Base-by-base conservation (phyloP, 2,329 filamentous ascomycete genomes). In the Colletotrichum abscissum region DNA sequence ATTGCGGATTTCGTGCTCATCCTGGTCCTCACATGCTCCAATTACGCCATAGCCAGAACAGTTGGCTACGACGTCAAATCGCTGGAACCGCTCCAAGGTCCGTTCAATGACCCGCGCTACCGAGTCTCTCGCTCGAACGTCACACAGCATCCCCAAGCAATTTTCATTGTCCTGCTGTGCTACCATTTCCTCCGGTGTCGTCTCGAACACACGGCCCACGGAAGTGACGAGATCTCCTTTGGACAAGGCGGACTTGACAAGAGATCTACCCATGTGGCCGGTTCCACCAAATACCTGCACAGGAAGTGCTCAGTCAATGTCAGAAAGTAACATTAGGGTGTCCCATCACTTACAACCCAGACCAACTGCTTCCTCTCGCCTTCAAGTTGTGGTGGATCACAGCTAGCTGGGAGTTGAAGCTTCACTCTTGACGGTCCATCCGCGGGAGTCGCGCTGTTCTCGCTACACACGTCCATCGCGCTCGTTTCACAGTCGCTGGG, bases 31-130 rank as follows among this genome's bases (percentile, higher is more conserved):
- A 83, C 95, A 98, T 1, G 96, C 92, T 33, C 95, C 96, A 77
- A 98, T 97, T 67, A 99, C 95, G 66, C 95, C 96, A 83, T 98
- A 98, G 19, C 96, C 96, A 14, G 95, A 95, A 84, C 95, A 98
- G 82, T 98, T 98, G 77, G 93, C 95, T 71, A 98, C 93, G 64
- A 98, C 90, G 80, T 98, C 96, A 76, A 98, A 89, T 72, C 91
- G 91, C 0, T 94, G 93, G 84, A 97, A 98, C 72, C 90, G 91
- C 46, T 89, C 86, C 58, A 97, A 88, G 6, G 93, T 92, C 73
- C 86, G 88, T 77, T 93, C 88, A 64, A 98, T 89, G 1, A 93
- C 94, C 35, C 88, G 86, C 42, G 89, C 86, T 6, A 98, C 94
- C 0, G 94, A 97, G 69, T 93, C 90, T 42, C 93, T 90, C 2